phyloP scores from a whole-genome alignment of 208 protist genomes.

The Endotrypanum monterogeii region DNA sequence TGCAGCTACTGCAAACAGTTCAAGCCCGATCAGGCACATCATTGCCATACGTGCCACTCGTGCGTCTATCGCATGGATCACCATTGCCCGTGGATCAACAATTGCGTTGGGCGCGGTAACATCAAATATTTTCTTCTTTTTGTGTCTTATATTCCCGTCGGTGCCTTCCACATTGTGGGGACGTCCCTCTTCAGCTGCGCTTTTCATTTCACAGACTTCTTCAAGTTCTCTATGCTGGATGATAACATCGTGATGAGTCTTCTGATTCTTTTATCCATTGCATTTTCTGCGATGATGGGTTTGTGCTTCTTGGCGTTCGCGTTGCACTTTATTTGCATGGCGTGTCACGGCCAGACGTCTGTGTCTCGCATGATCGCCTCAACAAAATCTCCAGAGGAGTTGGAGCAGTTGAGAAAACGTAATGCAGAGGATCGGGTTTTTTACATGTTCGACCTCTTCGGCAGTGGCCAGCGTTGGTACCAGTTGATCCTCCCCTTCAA shows the following conservation, averaged over 20 bases:
- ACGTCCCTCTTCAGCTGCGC: conserved; percentile 53
- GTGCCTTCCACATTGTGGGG: conserved; percentile 59
- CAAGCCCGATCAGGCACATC: conserved; percentile 85
- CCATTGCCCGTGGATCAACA: conserved; percentile 91
- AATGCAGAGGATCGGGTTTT: conserved; percentile 21
- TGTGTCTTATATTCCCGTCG: conserved; percentile 69
- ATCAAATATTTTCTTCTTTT: conserved; percentile 82
- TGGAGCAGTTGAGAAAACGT: conserved; percentile 22
- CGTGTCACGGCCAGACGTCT: conserved; percentile 50
- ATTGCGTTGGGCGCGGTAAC: conserved; percentile 77
- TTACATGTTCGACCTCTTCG: conserved; percentile 65
- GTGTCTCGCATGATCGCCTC: conserved; percentile 44
- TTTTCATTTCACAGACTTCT: conserved; percentile 43
- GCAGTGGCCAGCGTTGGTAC: conserved; percentile 63
- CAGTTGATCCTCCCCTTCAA: conserved; percentile 46
- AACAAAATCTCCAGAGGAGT: conserved; percentile 20
- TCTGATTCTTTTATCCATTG: conserved; percentile 32
- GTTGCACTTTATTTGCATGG: conserved; percentile 52
- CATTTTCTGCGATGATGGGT: conserved; percentile 53
- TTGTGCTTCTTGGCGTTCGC: conserved; percentile 55
- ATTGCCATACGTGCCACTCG: conserved; percentile 67
- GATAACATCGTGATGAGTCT: conserved; percentile 26
- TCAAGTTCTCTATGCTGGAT: conserved; percentile 18
- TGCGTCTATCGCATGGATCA: conserved; percentile 86
- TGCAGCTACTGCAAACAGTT: conserved; percentile 73